Conservation (phyloP, 768 basidiomycete genomes). For the Boletellus ananiceps region DNA sequence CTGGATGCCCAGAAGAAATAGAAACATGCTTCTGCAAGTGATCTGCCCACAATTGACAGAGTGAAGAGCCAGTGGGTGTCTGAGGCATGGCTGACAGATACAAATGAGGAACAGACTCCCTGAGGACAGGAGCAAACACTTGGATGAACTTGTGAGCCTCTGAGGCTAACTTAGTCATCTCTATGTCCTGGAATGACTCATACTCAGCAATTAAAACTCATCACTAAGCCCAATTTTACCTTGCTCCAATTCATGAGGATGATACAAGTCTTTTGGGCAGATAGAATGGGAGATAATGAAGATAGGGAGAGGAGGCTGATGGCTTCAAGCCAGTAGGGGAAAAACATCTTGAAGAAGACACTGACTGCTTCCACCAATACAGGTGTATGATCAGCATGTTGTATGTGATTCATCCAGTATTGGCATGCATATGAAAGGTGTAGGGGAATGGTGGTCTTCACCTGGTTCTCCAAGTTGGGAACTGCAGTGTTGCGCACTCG, state of each 20-base stretch:
- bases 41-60: neutral
- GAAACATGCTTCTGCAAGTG: neutral
- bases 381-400: neutral
- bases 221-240: neutral
- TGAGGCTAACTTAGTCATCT: neutral
- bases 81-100: neutral
- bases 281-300: neutral
- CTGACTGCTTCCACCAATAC: neutral
- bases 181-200: neutral
- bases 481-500: neutral
- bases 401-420: constrained; percentile 3
- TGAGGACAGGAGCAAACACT: neutral
- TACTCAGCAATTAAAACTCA: neutral
- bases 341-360: constrained; percentile 1
- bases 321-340: constrained; percentile 2
- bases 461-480: neutral
- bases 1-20: neutral
- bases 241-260: neutral
- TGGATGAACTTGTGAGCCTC: neutral
- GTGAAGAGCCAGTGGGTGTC: neutral
- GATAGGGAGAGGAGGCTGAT: neutral
- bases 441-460: neutral
- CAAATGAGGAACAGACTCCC: neutral
- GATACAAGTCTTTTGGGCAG: neutral
- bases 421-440: neutral